Conservation (phyloP, 108 stramenopile species). For the Pseudonitzschia multiseries region DNA sequence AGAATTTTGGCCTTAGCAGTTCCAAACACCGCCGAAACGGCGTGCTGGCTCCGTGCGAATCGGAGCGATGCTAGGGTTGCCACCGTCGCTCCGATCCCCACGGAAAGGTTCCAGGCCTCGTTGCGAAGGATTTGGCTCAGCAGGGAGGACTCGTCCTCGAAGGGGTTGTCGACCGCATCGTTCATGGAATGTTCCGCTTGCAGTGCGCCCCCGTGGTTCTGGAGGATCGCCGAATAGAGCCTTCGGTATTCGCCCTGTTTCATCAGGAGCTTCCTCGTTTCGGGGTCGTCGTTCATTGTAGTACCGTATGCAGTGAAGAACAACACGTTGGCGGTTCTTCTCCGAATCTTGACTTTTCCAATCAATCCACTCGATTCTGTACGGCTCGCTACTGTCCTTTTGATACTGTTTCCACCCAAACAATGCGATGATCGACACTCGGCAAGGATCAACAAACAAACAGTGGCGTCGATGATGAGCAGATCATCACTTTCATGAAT, state of each 20-base stretch:
- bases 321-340: too few relatives aligned
- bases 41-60: neutral
- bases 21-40: constrained; percentile 7
- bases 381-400: too few relatives aligned
- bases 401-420: too few relatives aligned
- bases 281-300: constrained; percentile 12
- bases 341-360: too few relatives aligned
- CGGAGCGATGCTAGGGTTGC: neutral
- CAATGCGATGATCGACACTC: too few relatives aligned
- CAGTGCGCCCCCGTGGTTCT: constrained; percentile 1
- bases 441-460: too few relatives aligned
- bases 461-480: too few relatives aligned
- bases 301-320: neutral
- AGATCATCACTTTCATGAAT: too few relatives aligned
- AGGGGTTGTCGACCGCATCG: too few relatives aligned
- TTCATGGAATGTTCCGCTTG: too few relatives aligned
- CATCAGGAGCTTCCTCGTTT: constrained; percentile 6
- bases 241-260: neutral
- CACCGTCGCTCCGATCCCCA: neutral
- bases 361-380: too few relatives aligned
- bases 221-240: constrained; percentile 10
- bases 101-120: neutral
- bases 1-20: neutral
- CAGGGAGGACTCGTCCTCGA: neutral
- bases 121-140: neutral